Base-by-base conservation (phyloP, 108 stramenopile genomes). In the Cyclotella choctawhatcheeana region DNA sequence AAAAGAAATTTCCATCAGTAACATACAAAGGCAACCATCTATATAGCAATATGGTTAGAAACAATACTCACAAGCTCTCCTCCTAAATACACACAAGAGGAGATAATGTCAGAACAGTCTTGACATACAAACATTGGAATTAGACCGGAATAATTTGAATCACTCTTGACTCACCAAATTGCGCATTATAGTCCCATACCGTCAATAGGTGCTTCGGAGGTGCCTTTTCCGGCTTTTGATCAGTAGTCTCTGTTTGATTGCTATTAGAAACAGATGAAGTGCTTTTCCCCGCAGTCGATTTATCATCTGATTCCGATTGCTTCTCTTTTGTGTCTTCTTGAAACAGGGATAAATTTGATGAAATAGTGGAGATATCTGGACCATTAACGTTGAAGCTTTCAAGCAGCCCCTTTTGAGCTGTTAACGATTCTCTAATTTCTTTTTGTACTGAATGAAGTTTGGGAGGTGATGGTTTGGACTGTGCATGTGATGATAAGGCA, bases 161-260 rank as follows among this genome's bases (percentile, higher is more conserved):
- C n/a, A n/a, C n/a, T n/a, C n/a, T n/a, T n/a, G n/a, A n/a, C n/a
- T n/a, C 93, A 20, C 90, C 93, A 73, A 89, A 94, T 5, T 69
- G 79, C 6, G 82, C 73, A 56, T 82, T 74, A 63, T 85, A 94
- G 52, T 91, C 90, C 93, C 93, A 94, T 17, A 91, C 88, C 8
- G 88, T 89, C 22, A 72, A 45, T 30, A 90, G 37, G 67, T 91
- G 92, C 31, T 84, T 86, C 8, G 92, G 89, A 2, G 83, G 77
- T 26, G 74, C 24, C 24, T 82, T 65, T 10, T 61, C 51, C 18
- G 55, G 67, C 21, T 60, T 60, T 55, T 65, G 61, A 21, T 84
- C 66, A 3, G 71, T 62, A 0, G 64, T 24, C 31, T 65, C 27
- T 14, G 20, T 52, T 27, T 40, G 10, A 5, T 32, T 64, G 45